A percentile compares a stretch with the other conserved stretches of the same genome.
Evolutionary conservation across 1,284 basidiomycete genomes (phyloP).

Genomic region (Irpex sp.): DNA sequence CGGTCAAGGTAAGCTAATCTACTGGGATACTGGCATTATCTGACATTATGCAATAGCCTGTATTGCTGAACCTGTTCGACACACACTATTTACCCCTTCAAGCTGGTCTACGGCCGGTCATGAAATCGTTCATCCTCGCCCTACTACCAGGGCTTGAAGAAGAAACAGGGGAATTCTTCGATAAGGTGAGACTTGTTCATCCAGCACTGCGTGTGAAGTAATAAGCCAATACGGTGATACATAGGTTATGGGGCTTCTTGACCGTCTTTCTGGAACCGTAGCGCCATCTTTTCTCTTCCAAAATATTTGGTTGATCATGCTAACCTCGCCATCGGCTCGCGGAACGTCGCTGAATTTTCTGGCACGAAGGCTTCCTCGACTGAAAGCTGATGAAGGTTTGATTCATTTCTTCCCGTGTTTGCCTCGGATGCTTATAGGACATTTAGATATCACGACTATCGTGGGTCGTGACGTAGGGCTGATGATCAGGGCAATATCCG

Average conservation of each 20-base stretch:
- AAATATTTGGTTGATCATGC: slow-evolving; percentile 91
- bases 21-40: too few species aligned
- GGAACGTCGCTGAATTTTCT: slow-evolving; percentile 89
- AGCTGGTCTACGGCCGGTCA: slow-evolving; percentile 79
- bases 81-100: slow-evolving; percentile 89
- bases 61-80: slow-evolving; percentile 85
- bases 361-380: slow-evolving; percentile 69
- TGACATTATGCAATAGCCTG: slow-evolving; percentile 47
- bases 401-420: slow-evolving; percentile 9
- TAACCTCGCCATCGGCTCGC: slow-evolving; percentile 85
- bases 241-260: slow-evolving; percentile 81
- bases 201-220: too few species aligned
- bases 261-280: slow-evolving; percentile 79
- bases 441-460: slow-evolving; percentile 64
- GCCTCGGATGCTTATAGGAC: not conserved
- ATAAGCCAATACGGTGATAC: too few species aligned
- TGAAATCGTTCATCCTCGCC: slow-evolving; percentile 92
- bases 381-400: slow-evolving; percentile 68
- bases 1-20: slow-evolving; percentile 66
- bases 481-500: slow-evolving; percentile 88
- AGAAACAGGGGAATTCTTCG: slow-evolving; percentile 95
- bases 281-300: slow-evolving; percentile 90
- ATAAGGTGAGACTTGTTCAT: slow-evolving; percentile 55
- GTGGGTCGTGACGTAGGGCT: slow-evolving; percentile 87
- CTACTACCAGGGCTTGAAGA: slow-evolving; percentile 93